Base-by-base conservation (phyloP, 371 early-diverging fungal species). In the Funneliformis caledonium region DNA sequence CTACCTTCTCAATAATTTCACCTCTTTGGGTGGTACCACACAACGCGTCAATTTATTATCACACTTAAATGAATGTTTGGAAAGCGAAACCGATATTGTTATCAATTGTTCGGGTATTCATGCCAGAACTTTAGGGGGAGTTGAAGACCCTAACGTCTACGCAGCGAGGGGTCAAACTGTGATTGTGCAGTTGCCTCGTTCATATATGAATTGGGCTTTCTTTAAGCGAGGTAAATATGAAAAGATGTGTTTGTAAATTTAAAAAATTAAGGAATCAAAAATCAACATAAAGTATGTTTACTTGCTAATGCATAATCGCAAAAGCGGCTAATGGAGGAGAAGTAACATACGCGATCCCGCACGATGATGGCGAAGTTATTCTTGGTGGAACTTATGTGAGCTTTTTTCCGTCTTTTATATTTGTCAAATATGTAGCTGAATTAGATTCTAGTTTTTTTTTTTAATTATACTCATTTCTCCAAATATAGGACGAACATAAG, bases 81-180 rank as follows among this genome's bases (percentile, higher is more conserved):
- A 37, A 14, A 80, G 73, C n/a, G 74, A 72, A 78, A 82, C 52
- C 76, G 88, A 85, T 52, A 84, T 91, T 37, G 89, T 94, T 31
- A 87, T 96, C 77, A 94, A 95, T 82, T 96, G 96, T 82, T 89
- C 94, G 1, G 96, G 95, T 0, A 82, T 91, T 45, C 89, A 90
- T 11, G 88, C 94, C 6, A 77, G 88, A 47, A 86, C 83, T 14
- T 83, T 96, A 2, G 93, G 91, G 2, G 95, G 94, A 10, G 92
- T 94, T 0, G 82, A 88, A 37, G 96, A 96, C 81, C 19, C 76
- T 3, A 80, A 83, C 0, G 82, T 93, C 6, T 93, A 86, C 65
- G 92, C 94, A 12, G 92, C 92, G 0, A 86, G 96, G 16, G 96
- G 96, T 9, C 95, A 96, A 83, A 92, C 90, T 1, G 86, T 92